A percentile compares a stretch with the other conserved stretches of the same genome.
Evolutionary conservation across 306 rosid species (phyloP).

Genomic region (Citrullus mucosospermus): DNA sequence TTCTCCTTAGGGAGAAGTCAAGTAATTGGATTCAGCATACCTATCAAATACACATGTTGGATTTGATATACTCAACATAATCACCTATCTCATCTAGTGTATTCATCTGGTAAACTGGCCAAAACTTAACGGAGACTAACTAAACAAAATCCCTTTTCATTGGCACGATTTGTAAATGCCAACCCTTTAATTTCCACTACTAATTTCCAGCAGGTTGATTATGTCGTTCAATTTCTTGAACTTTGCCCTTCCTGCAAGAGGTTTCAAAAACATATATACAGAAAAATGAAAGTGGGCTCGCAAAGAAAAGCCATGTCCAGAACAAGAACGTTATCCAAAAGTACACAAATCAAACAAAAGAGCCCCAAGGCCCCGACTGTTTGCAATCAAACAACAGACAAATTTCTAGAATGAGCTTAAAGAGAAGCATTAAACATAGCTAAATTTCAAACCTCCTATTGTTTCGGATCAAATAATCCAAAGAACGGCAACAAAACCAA

Average conservation of each 20-base stretch:
- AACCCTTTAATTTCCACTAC: conserved; percentile 59
- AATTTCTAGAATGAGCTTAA: neutral
- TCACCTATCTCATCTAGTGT: neutral
- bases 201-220: conserved; percentile 45
- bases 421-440: neutral
- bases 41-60: neutral
- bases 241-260: conserved; percentile 52
- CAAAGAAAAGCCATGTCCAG: neutral
- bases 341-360: too few relatives aligned
- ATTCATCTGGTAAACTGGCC: neutral
- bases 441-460: neutral
- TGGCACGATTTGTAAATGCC: neutral
- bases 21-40: neutral
- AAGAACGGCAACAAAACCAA: neutral
- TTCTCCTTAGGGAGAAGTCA: neutral
- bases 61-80: neutral
- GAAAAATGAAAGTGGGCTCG: neutral
- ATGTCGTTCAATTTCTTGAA: conserved; percentile 53
- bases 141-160: too few relatives aligned
- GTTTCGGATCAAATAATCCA: neutral
- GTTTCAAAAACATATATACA: neutral
- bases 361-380: neutral
- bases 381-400: neutral
- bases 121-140: neutral
- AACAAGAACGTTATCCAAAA: neutral